These are phyloP conservation scores for Fusarium coicis DNA, from an alignment of 2,329 filamentous ascomycete species.

Conservation along the genomic window DNA sequence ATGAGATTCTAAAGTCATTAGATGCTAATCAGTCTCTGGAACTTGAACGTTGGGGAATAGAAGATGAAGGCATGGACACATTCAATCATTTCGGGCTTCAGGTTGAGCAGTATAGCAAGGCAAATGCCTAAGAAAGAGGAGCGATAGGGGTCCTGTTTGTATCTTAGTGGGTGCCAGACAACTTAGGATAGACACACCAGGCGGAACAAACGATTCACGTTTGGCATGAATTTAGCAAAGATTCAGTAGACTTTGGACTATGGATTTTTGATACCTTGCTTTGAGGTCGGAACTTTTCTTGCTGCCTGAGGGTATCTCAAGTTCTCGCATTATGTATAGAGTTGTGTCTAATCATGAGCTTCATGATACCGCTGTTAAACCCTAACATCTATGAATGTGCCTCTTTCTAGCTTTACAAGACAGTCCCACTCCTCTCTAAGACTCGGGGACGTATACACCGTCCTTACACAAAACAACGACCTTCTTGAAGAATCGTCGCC, in stretches of 20 bases:
- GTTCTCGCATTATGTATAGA: not conserved
- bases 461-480: slow-evolving; percentile 90
- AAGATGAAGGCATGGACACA: not conserved
- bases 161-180: too few relatives aligned
- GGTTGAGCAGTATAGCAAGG: too few relatives aligned
- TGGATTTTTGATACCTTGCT: too few relatives aligned
- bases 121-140: too few relatives aligned
- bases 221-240: too few relatives aligned
- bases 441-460: slow-evolving; percentile 71
- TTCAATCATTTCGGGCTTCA: not conserved
- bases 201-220: too few relatives aligned
- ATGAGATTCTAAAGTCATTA: not conserved
- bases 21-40: not conserved
- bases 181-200: too few relatives aligned
- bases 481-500: slow-evolving; percentile 97
- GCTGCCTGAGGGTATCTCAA: too few relatives aligned
- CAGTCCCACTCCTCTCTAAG: slow-evolving; percentile 46
- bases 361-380: not conserved
- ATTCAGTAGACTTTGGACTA: too few relatives aligned
- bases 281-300: too few relatives aligned
- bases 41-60: not conserved
- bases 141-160: too few relatives aligned
- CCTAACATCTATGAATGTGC: not conserved
- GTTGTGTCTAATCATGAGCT: slow-evolving; percentile 4
- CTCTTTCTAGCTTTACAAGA: slow-evolving; percentile 24